Percentiles rank a stretch among this genome's conserved stretches.
Conservation (phyloP, 352 stramenopile species). For the Phytophthora sp. region DNA sequence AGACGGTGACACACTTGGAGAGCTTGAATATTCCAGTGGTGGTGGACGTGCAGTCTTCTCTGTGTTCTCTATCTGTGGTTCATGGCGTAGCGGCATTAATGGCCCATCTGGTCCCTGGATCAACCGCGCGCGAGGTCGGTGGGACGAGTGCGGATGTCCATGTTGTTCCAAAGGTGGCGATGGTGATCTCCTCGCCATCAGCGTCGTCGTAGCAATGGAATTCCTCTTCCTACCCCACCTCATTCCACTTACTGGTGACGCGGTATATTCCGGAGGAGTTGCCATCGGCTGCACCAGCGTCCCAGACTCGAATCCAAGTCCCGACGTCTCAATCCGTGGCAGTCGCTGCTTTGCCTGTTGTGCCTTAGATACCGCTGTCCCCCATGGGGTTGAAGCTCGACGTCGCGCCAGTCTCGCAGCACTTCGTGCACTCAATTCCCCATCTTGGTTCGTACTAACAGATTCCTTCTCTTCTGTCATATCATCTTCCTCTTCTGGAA, state of each 20-base stretch:
- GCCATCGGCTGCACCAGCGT: conserved; percentile 11
- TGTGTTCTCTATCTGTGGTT: conserved; percentile 9
- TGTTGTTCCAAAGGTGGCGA: conserved; percentile 25
- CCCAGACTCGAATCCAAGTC: conserved; percentile 23
- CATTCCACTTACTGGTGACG: conserved; percentile 53
- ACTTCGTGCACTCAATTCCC: conserved; percentile 6
- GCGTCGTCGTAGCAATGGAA: conserved; percentile 52
- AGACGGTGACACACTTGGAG: conserved; percentile 37
- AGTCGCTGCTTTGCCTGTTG: conserved; percentile 30
- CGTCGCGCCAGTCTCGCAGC: conserved; percentile 15
- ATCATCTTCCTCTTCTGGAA: conserved; percentile 3
- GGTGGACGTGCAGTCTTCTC: conserved; percentile 20
- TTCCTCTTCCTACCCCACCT: conserved; percentile 59
- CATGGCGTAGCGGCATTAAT: conserved; percentile 14
- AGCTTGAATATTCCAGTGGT: conserved; percentile 43
- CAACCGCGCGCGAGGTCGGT: conserved; percentile 33
- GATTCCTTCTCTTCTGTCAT: conserved; percentile 18
- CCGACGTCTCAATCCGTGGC: conserved; percentile 43
- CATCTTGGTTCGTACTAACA: conserved; percentile 19
- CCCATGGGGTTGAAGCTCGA: conserved; percentile 27
- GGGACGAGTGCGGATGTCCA: conserved; percentile 27
- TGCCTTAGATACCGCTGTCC: conserved; percentile 5
- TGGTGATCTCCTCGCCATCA: conserved; percentile 16
- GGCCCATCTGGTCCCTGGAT: conserved; percentile 14
- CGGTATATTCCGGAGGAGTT: conserved; percentile 57